Evolutionary conservation across 2,329 filamentous ascomycete genomes (phyloP).

Genomic region (Verticillium dahliae): DNA sequence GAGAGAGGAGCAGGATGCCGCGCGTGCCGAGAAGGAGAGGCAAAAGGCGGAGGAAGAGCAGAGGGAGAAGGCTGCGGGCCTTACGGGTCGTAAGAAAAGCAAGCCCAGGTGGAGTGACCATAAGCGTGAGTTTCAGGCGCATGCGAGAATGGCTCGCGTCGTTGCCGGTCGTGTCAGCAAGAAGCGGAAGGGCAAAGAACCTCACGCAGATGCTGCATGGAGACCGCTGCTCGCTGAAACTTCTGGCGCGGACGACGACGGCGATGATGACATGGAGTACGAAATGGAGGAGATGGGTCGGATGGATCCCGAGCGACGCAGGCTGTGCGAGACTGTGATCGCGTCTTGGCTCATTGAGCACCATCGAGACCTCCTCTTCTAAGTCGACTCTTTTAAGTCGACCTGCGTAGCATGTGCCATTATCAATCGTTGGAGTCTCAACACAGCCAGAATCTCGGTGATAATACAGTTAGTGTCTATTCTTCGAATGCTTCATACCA

Average conservation of each 20-base stretch:
- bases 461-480: too few relatives aligned
- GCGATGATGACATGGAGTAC: background rate
- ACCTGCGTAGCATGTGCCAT: too few relatives aligned
- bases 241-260: background rate
- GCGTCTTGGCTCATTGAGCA: background rate
- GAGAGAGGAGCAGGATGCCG: background rate
- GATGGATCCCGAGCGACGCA: background rate
- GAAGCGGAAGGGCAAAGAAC: background rate
- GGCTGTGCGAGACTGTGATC: background rate
- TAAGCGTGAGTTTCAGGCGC: background rate
- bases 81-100: conserved; percentile 1
- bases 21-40: background rate
- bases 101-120: conserved; percentile 15
- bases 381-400: background rate
- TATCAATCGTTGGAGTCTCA: too few relatives aligned
- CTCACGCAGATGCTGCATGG: background rate
- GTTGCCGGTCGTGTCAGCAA: background rate
- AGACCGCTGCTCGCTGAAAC: background rate
- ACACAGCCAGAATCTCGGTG: too few relatives aligned
- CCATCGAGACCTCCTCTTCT: background rate
- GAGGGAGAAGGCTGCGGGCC: background rate
- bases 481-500: too few relatives aligned
- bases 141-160: background rate
- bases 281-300: background rate
- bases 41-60: background rate